Conservation (phyloP, 1,284 basidiomycete genomes). For the Cutaneotrichosporon dermatis region DNA sequence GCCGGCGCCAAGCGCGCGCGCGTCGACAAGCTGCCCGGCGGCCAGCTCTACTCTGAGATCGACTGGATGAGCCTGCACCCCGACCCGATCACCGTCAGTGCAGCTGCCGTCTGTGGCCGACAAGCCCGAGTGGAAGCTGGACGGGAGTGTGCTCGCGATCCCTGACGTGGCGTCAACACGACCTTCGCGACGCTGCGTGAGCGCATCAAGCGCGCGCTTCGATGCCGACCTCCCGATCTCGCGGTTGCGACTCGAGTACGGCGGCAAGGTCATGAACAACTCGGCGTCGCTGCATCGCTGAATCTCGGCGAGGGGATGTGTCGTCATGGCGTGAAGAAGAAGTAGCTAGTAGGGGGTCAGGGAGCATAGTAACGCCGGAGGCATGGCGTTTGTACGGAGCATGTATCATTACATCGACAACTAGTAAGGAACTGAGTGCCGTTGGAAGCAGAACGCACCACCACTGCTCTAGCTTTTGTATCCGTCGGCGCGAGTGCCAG, state of each 20-base stretch:
- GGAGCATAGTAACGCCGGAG: no score
- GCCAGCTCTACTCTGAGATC: conserved; percentile 37
- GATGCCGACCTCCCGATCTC: conserved; percentile 72
- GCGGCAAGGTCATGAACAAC: conserved; percentile 79
- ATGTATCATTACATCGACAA: no score
- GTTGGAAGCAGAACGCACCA: no score
- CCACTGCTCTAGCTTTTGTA: no score
- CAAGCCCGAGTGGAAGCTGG: conserved; percentile 85
- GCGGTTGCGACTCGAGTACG: conserved; percentile 69
- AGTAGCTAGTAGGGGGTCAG: conserved; percentile 26
- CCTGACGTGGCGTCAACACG: conserved; percentile 74
- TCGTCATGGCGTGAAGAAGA: conserved; percentile 70
- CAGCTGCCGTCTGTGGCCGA: conserved; percentile 72
- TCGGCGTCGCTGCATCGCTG: conserved; percentile 73
- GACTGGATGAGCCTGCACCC: conserved; percentile 88
- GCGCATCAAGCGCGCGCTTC: conserved; percentile 70
- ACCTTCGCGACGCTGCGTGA: conserved; percentile 82
- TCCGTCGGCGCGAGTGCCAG: no score
- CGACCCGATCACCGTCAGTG: conserved; percentile 76
- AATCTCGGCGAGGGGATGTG: conserved; percentile 82
- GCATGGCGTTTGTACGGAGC: no score
- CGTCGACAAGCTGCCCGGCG: conserved; percentile 20
- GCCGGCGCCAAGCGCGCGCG: conserved; percentile 21
- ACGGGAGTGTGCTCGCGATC: conserved; percentile 70
- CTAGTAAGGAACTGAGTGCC: no score